A percentile compares a stretch with the other conserved stretches of the same genome.
These are phyloP conservation scores for Suillus brevipes DNA, from an alignment of 768 basidiomycete species.

Conservation along the genomic window DNA sequence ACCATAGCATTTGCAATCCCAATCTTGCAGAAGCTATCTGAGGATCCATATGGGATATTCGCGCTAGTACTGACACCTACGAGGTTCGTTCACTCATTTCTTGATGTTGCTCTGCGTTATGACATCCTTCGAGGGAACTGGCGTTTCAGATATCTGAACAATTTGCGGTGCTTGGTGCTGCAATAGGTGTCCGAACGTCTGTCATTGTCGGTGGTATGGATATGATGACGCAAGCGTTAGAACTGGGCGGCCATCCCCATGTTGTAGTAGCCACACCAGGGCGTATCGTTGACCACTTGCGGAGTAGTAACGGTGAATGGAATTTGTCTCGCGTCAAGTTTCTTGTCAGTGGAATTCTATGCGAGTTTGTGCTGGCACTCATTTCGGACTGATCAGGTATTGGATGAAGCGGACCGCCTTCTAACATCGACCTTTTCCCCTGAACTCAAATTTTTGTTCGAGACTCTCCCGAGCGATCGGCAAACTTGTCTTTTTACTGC, in stretches of 20 bases:
- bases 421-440: constrained; percentile 87
- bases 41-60: constrained; percentile 93
- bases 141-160: constrained; percentile 98
- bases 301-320: constrained; percentile 77
- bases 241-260: constrained; percentile 84
- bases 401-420: constrained; percentile 96
- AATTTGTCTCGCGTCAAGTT: constrained; percentile 82
- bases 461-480: constrained; percentile 74
- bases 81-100: constrained; percentile 50
- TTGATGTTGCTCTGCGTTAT: neutral
- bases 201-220: constrained; percentile 99
- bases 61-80: constrained; percentile 94
- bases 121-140: constrained; percentile 65
- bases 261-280: constrained; percentile 96
- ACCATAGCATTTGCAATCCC: constrained; percentile 97
- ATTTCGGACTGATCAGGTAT: constrained; percentile 51
- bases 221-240: constrained; percentile 91
- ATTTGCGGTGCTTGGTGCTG: constrained; percentile 84
- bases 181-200: constrained; percentile 79
- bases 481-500: constrained; percentile 98
- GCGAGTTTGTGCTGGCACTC: neutral
- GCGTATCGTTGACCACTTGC: constrained; percentile 86
- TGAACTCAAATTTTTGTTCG: constrained; percentile 79
- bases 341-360: constrained; percentile 53
- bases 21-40: constrained; percentile 83